Evolutionary conservation across 148 eudicot species (phyloP).

Genomic region (Nyssa sinensis): DNA sequence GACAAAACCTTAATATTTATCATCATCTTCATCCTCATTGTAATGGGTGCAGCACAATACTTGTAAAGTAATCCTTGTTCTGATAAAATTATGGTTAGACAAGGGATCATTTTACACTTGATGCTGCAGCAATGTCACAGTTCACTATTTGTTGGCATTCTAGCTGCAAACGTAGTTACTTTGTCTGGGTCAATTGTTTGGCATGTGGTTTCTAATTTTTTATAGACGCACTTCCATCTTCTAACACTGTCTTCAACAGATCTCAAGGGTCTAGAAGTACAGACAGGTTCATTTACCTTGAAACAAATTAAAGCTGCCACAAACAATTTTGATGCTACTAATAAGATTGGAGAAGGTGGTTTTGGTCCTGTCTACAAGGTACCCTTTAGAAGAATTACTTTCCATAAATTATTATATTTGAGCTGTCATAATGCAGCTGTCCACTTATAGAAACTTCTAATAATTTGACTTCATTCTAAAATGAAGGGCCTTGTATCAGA

Average conservation of each 20-base stretch:
- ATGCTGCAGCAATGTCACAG: neutral
- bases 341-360: constrained; percentile 56
- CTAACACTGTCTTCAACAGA: constrained; percentile 16
- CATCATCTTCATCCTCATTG: neutral
- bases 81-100: neutral
- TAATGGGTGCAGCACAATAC: neutral
- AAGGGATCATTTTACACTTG: neutral
- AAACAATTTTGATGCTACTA: constrained; percentile 38
- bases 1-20: neutral
- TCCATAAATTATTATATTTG: neutral
- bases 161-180: neutral
- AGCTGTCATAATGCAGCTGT: neutral
- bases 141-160: neutral
- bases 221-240: neutral
- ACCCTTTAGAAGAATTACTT: neutral
- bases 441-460: neutral
- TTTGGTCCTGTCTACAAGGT: constrained; percentile 52
- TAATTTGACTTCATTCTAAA: neutral
- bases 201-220: neutral
- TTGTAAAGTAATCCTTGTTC: too few species aligned
- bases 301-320: constrained; percentile 40
- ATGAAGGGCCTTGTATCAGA: constrained; percentile 35
- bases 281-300: constrained; percentile 31
- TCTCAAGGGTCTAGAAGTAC: constrained; percentile 29
- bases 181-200: neutral